Percentiles rank a stretch among this genome's conserved stretches.
Evolutionary conservation across 495 filamentous ascomycete species (phyloP).

Genomic region (Podospora tetraspora): DNA sequence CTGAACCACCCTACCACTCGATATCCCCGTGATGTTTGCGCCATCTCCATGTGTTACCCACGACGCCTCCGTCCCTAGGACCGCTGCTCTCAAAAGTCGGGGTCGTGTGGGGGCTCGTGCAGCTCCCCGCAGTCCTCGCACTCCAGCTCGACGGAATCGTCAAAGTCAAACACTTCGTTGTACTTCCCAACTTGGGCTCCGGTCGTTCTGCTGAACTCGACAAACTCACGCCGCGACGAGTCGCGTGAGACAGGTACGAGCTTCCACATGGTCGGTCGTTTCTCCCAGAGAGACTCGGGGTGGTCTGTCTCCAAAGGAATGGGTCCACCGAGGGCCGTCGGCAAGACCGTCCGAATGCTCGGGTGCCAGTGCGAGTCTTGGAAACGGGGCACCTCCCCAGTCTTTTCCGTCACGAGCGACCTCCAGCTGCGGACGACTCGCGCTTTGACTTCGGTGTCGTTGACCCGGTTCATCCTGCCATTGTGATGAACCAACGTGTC

Average conservation of each 20-base stretch:
- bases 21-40: neutral
- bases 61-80: neutral
- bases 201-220: slow-evolving; percentile 39
- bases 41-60: neutral
- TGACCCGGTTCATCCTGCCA: slow-evolving; percentile 26
- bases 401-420: slow-evolving; percentile 17
- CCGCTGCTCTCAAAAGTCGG: neutral
- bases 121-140: slow-evolving; percentile 35
- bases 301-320: slow-evolving; percentile 38
- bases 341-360: slow-evolving; percentile 11
- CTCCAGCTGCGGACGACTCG: slow-evolving; percentile 36
- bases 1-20: neutral
- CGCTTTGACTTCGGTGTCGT: slow-evolving; percentile 17
- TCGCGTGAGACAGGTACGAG: slow-evolving; percentile 32
- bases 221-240: slow-evolving; percentile 33
- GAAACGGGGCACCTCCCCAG: neutral
- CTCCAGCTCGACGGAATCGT: slow-evolving; percentile 27
- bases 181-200: slow-evolving; percentile 30
- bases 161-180: slow-evolving; percentile 17
- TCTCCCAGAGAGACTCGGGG: slow-evolving; percentile 33
- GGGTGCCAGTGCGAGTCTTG: neutral
- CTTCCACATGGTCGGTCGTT: slow-evolving; percentile 43
- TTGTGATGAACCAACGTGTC: slow-evolving; percentile 31
- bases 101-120: slow-evolving; percentile 19
- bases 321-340: slow-evolving; percentile 18